Percentiles rank a stretch among this genome's conserved stretches.
phyloP scores from a whole-genome alignment of 768 basidiomycete species.

The Gautieria morchelliformis region DNA sequence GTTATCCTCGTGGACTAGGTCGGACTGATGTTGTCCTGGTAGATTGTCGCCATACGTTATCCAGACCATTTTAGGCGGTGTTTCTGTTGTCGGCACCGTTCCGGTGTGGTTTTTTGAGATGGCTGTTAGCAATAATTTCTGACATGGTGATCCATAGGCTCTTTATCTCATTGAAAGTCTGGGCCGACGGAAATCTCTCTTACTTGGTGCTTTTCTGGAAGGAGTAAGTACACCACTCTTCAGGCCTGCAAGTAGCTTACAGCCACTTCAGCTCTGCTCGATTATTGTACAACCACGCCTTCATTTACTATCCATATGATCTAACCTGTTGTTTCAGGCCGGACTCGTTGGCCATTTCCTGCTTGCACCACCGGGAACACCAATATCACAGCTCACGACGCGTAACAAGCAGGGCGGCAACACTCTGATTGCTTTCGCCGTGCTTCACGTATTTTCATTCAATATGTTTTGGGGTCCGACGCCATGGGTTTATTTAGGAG shows the following conservation, averaged over 20 bases:
- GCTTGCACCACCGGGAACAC: slow-evolving; percentile 44
- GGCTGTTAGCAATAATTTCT: too few relatives aligned
- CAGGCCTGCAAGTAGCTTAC: neutral
- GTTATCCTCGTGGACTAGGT: neutral
- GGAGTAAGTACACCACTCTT: slow-evolving; percentile 19
- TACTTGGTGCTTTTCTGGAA: slow-evolving; percentile 53
- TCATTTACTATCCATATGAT: neutral
- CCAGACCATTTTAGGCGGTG: slow-evolving; percentile 64
- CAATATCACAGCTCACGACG: slow-evolving; percentile 36
- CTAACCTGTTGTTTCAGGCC: slow-evolving; percentile 31
- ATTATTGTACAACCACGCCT: slow-evolving; percentile 36
- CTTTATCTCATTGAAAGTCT: slow-evolving; percentile 60
- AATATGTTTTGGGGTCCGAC: slow-evolving; percentile 72
- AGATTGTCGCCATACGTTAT: slow-evolving; percentile 66
- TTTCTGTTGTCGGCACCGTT: slow-evolving; percentile 62
- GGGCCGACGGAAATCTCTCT: slow-evolving; percentile 66
- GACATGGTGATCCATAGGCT: slow-evolving; percentile 21
- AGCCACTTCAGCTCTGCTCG: slow-evolving; percentile 30
- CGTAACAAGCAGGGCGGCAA: slow-evolving; percentile 55
- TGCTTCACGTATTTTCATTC: slow-evolving; percentile 66
- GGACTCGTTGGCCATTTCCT: slow-evolving; percentile 64
- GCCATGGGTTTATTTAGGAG: slow-evolving; percentile 63
- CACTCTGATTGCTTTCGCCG: slow-evolving; percentile 62
- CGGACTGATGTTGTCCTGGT: neutral
- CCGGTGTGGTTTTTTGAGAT: slow-evolving; percentile 27